phyloP scores from a whole-genome alignment of 202 grass and related monocot genomes.

The Carex sylvatica region DNA sequence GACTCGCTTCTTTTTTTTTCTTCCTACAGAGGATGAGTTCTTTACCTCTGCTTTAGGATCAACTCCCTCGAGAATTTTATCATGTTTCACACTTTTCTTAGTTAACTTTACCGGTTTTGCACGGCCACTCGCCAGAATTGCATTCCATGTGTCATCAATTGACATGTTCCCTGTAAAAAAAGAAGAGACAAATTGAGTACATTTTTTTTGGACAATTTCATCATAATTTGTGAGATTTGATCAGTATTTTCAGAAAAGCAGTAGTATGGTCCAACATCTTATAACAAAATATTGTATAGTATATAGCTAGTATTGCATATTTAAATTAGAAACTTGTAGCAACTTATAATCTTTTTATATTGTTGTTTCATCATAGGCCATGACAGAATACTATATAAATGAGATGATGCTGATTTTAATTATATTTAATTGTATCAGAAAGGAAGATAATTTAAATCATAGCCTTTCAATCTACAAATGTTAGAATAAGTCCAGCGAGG shows the following conservation, averaged over 20 bases:
- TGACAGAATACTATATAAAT: not conserved
- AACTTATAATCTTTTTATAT: not conserved
- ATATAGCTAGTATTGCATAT: not conserved
- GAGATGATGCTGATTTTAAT: not conserved
- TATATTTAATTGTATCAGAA: not conserved
- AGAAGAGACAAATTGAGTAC: not conserved
- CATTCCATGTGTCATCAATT: conserved; percentile 49
- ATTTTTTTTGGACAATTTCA: not conserved
- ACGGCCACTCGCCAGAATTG: conserved; percentile 33
- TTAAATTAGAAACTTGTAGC: not conserved
- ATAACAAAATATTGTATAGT: not conserved
- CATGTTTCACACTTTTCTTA: conserved; percentile 36
- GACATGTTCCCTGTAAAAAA: conserved; percentile 29
- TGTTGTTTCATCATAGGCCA: not conserved
- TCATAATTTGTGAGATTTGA: not conserved
- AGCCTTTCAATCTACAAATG: not conserved
- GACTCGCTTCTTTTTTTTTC: not conserved
- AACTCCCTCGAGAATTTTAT: conserved; percentile 24
- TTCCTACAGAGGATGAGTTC: conserved; percentile 31
- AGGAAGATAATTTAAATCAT: not conserved
- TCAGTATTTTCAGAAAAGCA: not conserved
- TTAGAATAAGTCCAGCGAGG: not conserved
- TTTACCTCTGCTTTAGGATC: conserved; percentile 11
- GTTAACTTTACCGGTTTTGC: conserved; percentile 40
- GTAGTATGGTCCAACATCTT: not conserved